phyloP scores from a whole-genome alignment of 2,329 filamentous ascomycete genomes.

The Fusarium irregulare region DNA sequence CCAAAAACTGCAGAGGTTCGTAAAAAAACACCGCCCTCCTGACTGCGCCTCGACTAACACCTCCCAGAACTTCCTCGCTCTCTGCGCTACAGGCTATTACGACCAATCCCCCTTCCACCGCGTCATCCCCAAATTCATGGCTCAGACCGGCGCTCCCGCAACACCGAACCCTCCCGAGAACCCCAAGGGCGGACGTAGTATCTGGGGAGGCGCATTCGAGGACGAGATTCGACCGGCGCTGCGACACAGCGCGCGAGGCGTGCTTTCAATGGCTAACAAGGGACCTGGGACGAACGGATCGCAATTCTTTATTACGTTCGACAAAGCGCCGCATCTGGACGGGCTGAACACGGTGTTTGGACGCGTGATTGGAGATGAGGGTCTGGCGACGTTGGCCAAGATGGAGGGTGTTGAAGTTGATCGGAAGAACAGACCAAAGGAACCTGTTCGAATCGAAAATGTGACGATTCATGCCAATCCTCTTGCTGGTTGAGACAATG shows the following conservation, averaged over 20 bases:
- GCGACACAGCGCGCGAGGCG: constrained; percentile 74
- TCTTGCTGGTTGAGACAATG: constrained; percentile 65
- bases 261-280: constrained; percentile 84
- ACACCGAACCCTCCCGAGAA: constrained; percentile 63
- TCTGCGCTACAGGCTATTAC: constrained; percentile 84
- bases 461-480: constrained; percentile 85
- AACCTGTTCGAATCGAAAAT: constrained; percentile 72
- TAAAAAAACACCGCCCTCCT: constrained; percentile 3
- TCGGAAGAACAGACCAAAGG: constrained; percentile 79
- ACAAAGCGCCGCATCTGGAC: constrained; percentile 82
- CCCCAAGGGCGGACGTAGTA: constrained; percentile 76
- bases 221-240: constrained; percentile 82
- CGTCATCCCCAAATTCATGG: constrained; percentile 83
- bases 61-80: constrained; percentile 83
- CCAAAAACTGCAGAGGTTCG: constrained; percentile 88
- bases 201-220: constrained; percentile 79
- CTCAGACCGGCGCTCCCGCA: constrained; percentile 77
- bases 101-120: constrained; percentile 81
- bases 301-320: constrained; percentile 85
- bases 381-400: constrained; percentile 72
- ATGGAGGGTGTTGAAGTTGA: constrained; percentile 80
- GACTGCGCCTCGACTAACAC: constrained; percentile 19
- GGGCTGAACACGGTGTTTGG: constrained; percentile 88
- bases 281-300: constrained; percentile 78
- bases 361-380: constrained; percentile 74